Percentiles rank a stretch among this genome's conserved stretches.
Conservation (phyloP, 805 yeast species). For the Metschnikowia matae region DNA sequence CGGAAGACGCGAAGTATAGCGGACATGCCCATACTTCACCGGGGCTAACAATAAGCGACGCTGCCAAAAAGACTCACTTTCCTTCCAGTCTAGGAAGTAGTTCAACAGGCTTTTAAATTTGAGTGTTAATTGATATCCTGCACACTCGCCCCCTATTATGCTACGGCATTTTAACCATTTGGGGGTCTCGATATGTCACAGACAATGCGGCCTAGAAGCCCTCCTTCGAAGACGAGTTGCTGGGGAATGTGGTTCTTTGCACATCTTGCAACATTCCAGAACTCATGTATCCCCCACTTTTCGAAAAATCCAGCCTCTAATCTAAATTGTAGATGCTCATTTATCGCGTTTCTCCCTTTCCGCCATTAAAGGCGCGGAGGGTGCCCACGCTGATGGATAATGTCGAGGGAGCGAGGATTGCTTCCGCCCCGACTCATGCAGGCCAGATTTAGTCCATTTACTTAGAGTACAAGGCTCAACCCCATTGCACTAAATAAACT, state of each 20-base stretch:
- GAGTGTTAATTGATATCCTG: background rate
- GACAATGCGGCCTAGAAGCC: background rate
- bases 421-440: slow-evolving; percentile 2
- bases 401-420: slow-evolving; percentile 2
- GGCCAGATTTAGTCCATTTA: background rate
- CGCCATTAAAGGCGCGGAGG: background rate
- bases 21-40: background rate
- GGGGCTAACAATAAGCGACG: background rate
- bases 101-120: background rate
- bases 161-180: background rate
- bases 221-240: background rate
- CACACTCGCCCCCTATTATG: background rate
- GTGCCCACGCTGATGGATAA: background rate
- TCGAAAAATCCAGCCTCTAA: background rate
- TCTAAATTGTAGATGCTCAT: background rate
- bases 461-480: background rate
- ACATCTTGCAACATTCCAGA: background rate
- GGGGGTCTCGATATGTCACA: background rate
- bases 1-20: background rate
- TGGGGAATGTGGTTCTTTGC: background rate
- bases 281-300: background rate
- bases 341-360: background rate
- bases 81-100: background rate
- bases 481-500: background rate
- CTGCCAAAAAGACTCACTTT: background rate